Conservation (phyloP, 768 basidiomycete species). For the Mycena chlorophos region DNA sequence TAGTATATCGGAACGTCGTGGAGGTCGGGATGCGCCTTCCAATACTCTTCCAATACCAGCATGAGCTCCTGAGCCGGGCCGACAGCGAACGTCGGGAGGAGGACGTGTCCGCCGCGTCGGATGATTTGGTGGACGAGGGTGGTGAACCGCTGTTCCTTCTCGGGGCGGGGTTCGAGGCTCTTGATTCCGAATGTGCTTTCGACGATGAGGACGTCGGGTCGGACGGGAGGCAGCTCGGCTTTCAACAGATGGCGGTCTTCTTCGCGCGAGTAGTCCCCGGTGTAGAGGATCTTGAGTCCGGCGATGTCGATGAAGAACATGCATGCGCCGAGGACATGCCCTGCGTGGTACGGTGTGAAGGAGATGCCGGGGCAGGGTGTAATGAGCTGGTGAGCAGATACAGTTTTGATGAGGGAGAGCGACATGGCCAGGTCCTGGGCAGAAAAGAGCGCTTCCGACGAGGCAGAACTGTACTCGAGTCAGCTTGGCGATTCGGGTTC, state of each 20-base stretch:
- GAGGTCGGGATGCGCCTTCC: slow-evolving; percentile 93
- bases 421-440: slow-evolving; percentile 85
- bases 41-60: slow-evolving; percentile 95
- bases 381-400: slow-evolving; percentile 92
- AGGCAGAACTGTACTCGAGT: slow-evolving; percentile 52
- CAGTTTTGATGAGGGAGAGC: slow-evolving; percentile 81
- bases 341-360: slow-evolving; percentile 98
- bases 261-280: slow-evolving; percentile 97
- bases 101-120: slow-evolving; percentile 87
- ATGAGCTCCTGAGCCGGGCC: slow-evolving; percentile 95
- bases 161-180: slow-evolving; percentile 86
- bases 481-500: slow-evolving; percentile 12
- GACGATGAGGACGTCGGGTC: slow-evolving; percentile 95
- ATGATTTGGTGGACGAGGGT: slow-evolving; percentile 88
- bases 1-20: slow-evolving; percentile 97
- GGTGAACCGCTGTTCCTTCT: slow-evolving; percentile 95
- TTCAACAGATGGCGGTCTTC: slow-evolving; percentile 97
- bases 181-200: slow-evolving; percentile 98
- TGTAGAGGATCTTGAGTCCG: slow-evolving; percentile 93
- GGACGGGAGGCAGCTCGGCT: slow-evolving; percentile 87
- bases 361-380: slow-evolving; percentile 89
- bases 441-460: slow-evolving; percentile 78
- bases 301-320: slow-evolving; percentile 99
- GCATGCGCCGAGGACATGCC: slow-evolving; percentile 96
- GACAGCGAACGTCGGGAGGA: slow-evolving; percentile 91